These are phyloP conservation scores for Ophiostoma sp. DNA, from an alignment of 2,329 filamentous ascomycete species.

Conservation along the genomic window DNA sequence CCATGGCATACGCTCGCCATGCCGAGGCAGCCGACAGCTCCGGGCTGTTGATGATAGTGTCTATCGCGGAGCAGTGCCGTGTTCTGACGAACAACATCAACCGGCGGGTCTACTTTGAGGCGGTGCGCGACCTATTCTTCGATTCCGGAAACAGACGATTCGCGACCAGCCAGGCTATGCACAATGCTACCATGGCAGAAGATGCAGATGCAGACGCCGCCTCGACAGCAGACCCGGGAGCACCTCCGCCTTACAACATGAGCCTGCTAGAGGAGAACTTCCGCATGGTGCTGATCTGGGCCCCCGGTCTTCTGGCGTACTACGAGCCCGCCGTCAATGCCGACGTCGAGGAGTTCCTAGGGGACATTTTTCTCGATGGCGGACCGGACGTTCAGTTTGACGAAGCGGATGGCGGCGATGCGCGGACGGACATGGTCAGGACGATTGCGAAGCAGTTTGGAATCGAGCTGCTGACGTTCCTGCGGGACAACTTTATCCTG, in stretches of 20 bases:
- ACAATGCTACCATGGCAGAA: neutral
- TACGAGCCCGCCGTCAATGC: slow-evolving; percentile 40
- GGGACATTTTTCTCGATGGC: slow-evolving; percentile 39
- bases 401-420: slow-evolving; percentile 32
- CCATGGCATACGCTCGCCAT: slow-evolving; percentile 45
- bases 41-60: slow-evolving; percentile 39
- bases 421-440: slow-evolving; percentile 33
- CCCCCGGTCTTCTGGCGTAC: slow-evolving; percentile 46
- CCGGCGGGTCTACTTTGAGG: slow-evolving; percentile 45
- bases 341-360: slow-evolving; percentile 42
- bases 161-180: neutral
- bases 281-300: slow-evolving; percentile 43
- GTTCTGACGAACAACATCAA: slow-evolving; percentile 42
- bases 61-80: slow-evolving; percentile 42
- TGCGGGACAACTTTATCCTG: slow-evolving; percentile 44
- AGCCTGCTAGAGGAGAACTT: slow-evolving; percentile 25
- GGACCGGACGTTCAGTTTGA: slow-evolving; percentile 31
- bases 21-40: slow-evolving; percentile 36
- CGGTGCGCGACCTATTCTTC: slow-evolving; percentile 34
- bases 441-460: slow-evolving; percentile 40
- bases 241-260: neutral
- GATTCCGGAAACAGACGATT: slow-evolving; percentile 29
- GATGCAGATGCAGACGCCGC: neutral
- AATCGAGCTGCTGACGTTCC: slow-evolving; percentile 41
- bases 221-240: neutral